Percentiles rank a stretch among this genome's conserved stretches.
phyloP scores from a whole-genome alignment of 257 asterid species.

The Osmanthus fragrans region DNA sequence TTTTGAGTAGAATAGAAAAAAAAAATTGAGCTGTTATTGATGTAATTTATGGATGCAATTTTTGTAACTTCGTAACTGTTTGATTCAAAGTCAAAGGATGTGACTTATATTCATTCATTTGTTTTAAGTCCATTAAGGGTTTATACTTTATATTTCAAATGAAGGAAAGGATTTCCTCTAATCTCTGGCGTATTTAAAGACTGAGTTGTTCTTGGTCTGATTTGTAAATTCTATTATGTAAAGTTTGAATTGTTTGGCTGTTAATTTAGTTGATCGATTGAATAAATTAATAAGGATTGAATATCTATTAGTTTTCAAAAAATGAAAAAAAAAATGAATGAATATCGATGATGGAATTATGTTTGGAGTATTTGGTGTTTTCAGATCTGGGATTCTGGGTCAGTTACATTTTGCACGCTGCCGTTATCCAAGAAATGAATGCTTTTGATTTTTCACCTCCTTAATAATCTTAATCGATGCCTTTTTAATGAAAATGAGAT shows the following conservation, averaged over 20 bases:
- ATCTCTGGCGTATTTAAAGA: not conserved
- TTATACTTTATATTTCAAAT: not conserved
- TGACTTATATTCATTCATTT: not conserved
- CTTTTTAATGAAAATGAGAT: constrained; percentile 11
- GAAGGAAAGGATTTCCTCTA: not conserved
- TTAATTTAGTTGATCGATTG: constrained; percentile 2
- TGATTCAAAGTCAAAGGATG: not conserved
- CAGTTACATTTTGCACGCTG: constrained; percentile 9
- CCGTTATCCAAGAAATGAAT: constrained; percentile 8
- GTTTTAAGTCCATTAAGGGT: not conserved
- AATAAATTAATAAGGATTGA: constrained; percentile 1
- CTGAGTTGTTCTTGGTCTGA: constrained; percentile 18
- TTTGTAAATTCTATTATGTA: not conserved
- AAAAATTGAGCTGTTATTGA: constrained; percentile 7
- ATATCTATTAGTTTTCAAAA: no score
- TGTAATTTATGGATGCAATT: not conserved
- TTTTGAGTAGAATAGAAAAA: constrained; percentile 2
- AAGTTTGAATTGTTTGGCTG: constrained; percentile 15
- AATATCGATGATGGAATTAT: constrained; percentile 21
- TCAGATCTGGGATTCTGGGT: constrained; percentile 4
- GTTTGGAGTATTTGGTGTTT: constrained; percentile 5
- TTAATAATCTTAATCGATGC: constrained; percentile 16
- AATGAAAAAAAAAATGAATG: not conserved
- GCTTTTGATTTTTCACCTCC: constrained; percentile 3
- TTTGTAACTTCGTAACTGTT: not conserved